A percentile compares a stretch with the other conserved stretches of the same genome.
These are phyloP conservation scores for Fusarium hostae DNA, from an alignment of 2,329 filamentous ascomycete species.

Conservation along the genomic window DNA sequence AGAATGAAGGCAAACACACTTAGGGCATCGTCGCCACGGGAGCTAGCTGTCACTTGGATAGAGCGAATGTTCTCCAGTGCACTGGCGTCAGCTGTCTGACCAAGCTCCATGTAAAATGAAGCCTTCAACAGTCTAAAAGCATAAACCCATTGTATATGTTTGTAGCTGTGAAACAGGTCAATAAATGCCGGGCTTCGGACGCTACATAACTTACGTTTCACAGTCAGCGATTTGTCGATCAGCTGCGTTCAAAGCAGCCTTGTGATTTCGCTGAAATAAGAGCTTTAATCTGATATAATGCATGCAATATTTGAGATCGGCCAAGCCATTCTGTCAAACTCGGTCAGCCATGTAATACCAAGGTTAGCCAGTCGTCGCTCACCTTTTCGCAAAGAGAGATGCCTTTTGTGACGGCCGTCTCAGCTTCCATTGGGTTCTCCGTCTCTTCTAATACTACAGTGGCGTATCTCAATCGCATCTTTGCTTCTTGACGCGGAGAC, in stretches of 20 bases:
- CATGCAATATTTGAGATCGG: slow-evolving; percentile 81
- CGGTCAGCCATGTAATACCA: slow-evolving; percentile 42
- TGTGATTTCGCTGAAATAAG: slow-evolving; percentile 75
- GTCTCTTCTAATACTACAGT: slow-evolving; percentile 79
- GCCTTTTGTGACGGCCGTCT: slow-evolving; percentile 77
- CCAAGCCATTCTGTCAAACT: slow-evolving; percentile 50
- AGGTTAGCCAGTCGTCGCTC: slow-evolving; percentile 34
- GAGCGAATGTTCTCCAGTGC: slow-evolving; percentile 76
- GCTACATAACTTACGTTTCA: slow-evolving; percentile 63
- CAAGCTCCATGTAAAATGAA: slow-evolving; percentile 72
- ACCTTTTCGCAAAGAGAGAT: slow-evolving; percentile 76
- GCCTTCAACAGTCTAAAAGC: slow-evolving; percentile 80
- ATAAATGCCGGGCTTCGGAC: neutral
- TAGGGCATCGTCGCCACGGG: slow-evolving; percentile 71
- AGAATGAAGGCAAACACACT: slow-evolving; percentile 73
- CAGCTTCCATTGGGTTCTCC: slow-evolving; percentile 78
- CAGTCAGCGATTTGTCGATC: slow-evolving; percentile 76
- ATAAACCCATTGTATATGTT: slow-evolving; percentile 79
- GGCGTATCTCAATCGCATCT: slow-evolving; percentile 76
- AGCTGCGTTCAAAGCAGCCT: slow-evolving; percentile 77
- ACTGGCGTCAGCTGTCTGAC: slow-evolving; percentile 69
- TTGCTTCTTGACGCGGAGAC: slow-evolving; percentile 74
- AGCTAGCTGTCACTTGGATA: slow-evolving; percentile 68
- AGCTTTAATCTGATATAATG: slow-evolving; percentile 78
- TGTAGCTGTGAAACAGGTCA: slow-evolving; percentile 59